phyloP scores from a whole-genome alignment of 257 asterid species.

The Fraxinus anomala region DNA sequence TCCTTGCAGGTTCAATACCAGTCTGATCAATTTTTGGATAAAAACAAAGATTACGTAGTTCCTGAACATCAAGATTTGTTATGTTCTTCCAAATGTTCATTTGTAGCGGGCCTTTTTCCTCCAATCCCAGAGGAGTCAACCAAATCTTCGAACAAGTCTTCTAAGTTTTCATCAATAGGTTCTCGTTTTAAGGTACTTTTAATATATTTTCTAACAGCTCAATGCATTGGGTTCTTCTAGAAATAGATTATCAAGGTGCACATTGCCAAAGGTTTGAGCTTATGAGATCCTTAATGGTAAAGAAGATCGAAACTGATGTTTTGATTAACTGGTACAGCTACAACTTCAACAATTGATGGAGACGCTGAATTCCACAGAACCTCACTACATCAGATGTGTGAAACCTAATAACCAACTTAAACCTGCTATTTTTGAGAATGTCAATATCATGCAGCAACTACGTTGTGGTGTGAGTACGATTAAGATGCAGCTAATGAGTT shows the following conservation, averaged over 20 bases:
- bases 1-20: conserved; percentile 75
- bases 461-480: conserved; percentile 95
- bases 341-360: conserved; percentile 99
- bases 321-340: conserved; percentile 51
- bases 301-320: conserved; percentile 34
- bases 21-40: conserved; percentile 93
- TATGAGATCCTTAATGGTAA: conserved; percentile 21
- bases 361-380: conserved; percentile 89
- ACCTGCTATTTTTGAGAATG: conserved; percentile 91
- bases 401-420: conserved; percentile 93
- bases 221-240: conserved; percentile 12
- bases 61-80: conserved; percentile 96
- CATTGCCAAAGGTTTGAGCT: background rate
- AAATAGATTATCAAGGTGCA: background rate
- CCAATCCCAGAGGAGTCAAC: conserved; percentile 73
- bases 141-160: conserved; percentile 81
- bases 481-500: conserved; percentile 18
- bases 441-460: conserved; percentile 86
- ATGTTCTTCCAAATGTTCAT: conserved; percentile 74
- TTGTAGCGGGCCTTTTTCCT: conserved; percentile 86
- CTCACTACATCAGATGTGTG: conserved; percentile 97
- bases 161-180: conserved; percentile 96
- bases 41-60: conserved; percentile 95
- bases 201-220: conserved; percentile 1
- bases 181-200: conserved; percentile 83